phyloP scores from a whole-genome alignment of 768 basidiomycete species.

The Hypholoma sublateritium region DNA sequence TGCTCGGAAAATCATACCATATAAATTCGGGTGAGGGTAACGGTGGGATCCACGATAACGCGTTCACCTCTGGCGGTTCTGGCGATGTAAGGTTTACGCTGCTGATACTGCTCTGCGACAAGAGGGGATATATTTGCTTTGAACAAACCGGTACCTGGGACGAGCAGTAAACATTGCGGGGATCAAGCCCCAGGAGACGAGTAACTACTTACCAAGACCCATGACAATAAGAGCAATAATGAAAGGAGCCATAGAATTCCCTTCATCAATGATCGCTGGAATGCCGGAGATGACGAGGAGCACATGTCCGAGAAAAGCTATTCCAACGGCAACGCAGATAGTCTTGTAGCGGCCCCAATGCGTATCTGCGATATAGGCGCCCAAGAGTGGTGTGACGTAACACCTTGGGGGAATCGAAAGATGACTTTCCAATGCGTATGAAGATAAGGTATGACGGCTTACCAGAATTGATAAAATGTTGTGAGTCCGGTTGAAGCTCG shows the following conservation, averaged over 20 bases:
- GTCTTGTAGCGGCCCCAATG: slow-evolving; percentile 77
- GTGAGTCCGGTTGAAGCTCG: slow-evolving; percentile 70
- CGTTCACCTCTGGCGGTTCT: slow-evolving; percentile 57
- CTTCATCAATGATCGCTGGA: slow-evolving; percentile 61
- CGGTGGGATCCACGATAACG: slow-evolving; percentile 73
- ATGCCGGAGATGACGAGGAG: slow-evolving; percentile 64
- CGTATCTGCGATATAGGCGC: slow-evolving; percentile 74
- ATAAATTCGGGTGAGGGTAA: slow-evolving; percentile 72
- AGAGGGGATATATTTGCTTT: slow-evolving; percentile 79
- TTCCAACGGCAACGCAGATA: slow-evolving; percentile 56
- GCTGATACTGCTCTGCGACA: slow-evolving; percentile 73
- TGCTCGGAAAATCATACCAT: slow-evolving; percentile 44
- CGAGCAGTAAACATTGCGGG: background rate
- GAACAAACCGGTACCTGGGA: slow-evolving; percentile 66
- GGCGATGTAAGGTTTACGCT: slow-evolving; percentile 50
- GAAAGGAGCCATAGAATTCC: slow-evolving; percentile 51
- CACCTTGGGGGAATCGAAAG: slow-evolving; percentile 38
- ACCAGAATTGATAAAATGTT: slow-evolving; percentile 76
- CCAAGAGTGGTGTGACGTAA: slow-evolving; percentile 64
- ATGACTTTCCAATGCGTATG: no score
- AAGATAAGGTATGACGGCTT: slow-evolving; percentile 3
- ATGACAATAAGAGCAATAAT: slow-evolving; percentile 62
- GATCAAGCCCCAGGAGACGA: background rate
- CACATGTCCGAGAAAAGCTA: slow-evolving; percentile 67
- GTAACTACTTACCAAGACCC: slow-evolving; percentile 37